Evolutionary conservation across 139 green algal genomes (phyloP).

Genomic region (Monoraphidium neglectum): DNA sequence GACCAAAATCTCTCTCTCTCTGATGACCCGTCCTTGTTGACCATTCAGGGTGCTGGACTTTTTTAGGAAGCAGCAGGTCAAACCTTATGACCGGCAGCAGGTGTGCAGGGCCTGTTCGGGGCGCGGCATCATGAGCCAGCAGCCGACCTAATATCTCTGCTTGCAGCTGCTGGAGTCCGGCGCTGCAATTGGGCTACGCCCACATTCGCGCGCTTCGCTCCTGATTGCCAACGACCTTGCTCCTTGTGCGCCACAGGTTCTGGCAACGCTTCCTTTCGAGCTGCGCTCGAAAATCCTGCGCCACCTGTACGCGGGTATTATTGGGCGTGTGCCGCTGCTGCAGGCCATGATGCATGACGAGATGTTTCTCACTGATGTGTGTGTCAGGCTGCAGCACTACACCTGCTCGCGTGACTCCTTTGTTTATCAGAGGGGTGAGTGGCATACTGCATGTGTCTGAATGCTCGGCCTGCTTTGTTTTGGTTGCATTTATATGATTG

Average conservation of each 20-base stretch:
- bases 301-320: constrained; percentile 45
- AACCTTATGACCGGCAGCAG: constrained; percentile 42
- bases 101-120: background rate
- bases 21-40: background rate
- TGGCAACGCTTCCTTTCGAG: constrained; percentile 50
- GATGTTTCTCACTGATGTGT: constrained; percentile 51
- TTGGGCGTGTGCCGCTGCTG: constrained; percentile 39
- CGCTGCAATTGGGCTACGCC: no score
- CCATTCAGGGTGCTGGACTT: constrained; percentile 43
- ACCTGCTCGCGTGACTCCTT: constrained; percentile 45
- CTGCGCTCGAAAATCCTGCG: constrained; percentile 48
- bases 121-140: no score
- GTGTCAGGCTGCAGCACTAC: constrained; percentile 48
- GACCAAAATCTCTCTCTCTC: background rate
- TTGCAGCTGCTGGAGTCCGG: no score
- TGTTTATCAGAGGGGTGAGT: constrained; percentile 48
- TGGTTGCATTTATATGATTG: no score
- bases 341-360: constrained; percentile 39
- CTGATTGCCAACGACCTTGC: no score
- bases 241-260: no score
- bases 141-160: no score
- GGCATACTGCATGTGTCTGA: background rate
- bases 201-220: no score
- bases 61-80: constrained; percentile 45
- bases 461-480: no score